Percentiles rank a stretch among this genome's conserved stretches.
Conservation (phyloP, 2,329 filamentous ascomycete genomes). For the Blastomyces gilchristii region DNA sequence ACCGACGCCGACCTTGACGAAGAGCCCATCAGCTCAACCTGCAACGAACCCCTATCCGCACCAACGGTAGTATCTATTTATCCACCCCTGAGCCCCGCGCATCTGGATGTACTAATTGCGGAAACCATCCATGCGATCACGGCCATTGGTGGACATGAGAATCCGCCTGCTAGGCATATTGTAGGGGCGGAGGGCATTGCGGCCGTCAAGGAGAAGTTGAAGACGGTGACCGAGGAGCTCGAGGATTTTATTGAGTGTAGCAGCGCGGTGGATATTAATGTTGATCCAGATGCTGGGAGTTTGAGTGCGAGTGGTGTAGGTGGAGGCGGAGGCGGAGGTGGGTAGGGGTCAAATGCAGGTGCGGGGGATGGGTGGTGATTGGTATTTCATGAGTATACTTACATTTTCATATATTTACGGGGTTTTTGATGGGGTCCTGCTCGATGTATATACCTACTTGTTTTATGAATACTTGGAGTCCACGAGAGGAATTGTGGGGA, state of each 20-base stretch:
- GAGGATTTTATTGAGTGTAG: slow-evolving; percentile 94
- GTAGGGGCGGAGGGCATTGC: slow-evolving; percentile 80
- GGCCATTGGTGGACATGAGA: slow-evolving; percentile 89
- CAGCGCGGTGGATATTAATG: slow-evolving; percentile 58
- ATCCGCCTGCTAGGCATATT: slow-evolving; percentile 87
- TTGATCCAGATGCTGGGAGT: slow-evolving; percentile 23
- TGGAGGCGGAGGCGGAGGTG: slow-evolving; percentile 17
- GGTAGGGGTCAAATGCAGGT: slow-evolving; percentile 11
- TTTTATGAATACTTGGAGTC: background rate
- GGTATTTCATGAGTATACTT: background rate
- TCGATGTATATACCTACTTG: background rate
- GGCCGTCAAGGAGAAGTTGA: slow-evolving; percentile 89
- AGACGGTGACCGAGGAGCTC: slow-evolving; percentile 89
- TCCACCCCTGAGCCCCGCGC: slow-evolving; percentile 56
- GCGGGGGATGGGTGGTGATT: slow-evolving; percentile 3
- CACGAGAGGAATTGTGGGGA: background rate
- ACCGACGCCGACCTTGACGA: slow-evolving; percentile 2
- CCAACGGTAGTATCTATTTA: slow-evolving; percentile 56
- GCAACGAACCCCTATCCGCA: slow-evolving; percentile 25
- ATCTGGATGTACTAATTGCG: slow-evolving; percentile 64
- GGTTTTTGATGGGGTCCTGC: background rate
- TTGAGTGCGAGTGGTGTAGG: slow-evolving; percentile 8
- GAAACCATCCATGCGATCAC: slow-evolving; percentile 88
- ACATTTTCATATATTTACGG: background rate
- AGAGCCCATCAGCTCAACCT: background rate